Evolutionary conservation across 2,329 filamentous ascomycete genomes (phyloP).

Genomic region (Diaporthe nobilis): DNA sequence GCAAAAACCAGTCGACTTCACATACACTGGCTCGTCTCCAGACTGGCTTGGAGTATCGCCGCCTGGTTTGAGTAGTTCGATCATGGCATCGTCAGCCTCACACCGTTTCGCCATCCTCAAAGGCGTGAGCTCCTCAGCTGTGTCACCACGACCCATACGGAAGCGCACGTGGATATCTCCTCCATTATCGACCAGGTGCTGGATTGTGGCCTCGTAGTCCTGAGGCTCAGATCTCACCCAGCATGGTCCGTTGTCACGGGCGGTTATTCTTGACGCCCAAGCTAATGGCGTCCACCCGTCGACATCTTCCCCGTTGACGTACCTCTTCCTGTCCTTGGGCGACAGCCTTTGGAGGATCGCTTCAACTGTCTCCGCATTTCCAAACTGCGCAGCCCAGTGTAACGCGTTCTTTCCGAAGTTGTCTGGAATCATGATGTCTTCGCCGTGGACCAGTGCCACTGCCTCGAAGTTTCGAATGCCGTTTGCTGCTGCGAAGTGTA

Average conservation of each 20-base stretch:
- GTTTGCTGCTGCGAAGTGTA: constrained; percentile 18
- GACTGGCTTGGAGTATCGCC: background rate
- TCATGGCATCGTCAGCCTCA: background rate
- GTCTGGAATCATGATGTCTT: constrained; percentile 9
- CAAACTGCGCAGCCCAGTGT: constrained; percentile 16
- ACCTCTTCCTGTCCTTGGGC: background rate
- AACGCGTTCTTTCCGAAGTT: constrained; percentile 4
- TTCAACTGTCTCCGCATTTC: background rate
- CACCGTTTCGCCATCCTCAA: constrained; percentile 27
- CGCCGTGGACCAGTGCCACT: background rate
- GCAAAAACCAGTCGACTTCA: background rate
- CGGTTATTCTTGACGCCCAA: background rate
- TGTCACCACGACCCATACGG: background rate
- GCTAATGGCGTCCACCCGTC: constrained; percentile 24
- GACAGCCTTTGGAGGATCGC: constrained; percentile 12
- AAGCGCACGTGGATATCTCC: background rate
- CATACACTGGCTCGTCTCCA: background rate
- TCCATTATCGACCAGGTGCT: background rate
- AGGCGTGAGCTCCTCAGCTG: constrained; percentile 5
- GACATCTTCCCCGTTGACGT: background rate
- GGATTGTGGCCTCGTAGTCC: constrained; percentile 12
- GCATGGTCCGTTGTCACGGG: background rate
- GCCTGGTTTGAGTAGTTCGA: background rate
- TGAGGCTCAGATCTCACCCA: constrained; percentile 6
- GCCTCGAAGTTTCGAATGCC: constrained; percentile 23